Conservation (phyloP, 2,329 filamentous ascomycete species). For the Calycina herbarum region DNA sequence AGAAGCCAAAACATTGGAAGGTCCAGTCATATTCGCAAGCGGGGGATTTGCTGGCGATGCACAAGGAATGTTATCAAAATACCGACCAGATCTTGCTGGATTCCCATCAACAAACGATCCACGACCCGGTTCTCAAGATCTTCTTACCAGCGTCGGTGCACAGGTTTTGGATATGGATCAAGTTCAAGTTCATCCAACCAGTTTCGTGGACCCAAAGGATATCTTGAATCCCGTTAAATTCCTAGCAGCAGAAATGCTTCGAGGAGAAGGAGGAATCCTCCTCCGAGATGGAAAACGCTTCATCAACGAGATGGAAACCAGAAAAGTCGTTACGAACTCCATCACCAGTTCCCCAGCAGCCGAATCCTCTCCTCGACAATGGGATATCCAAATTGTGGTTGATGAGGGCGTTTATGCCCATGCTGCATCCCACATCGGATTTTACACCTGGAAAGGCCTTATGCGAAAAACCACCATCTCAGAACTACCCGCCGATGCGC, state of each 20-base stretch:
- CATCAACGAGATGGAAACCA: slow-evolving; percentile 61
- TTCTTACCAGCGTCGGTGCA: slow-evolving; percentile 43
- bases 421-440: slow-evolving; percentile 56
- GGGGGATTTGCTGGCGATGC: slow-evolving; percentile 66
- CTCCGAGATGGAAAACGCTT: slow-evolving; percentile 53
- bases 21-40: slow-evolving; percentile 59
- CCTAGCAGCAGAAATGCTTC: slow-evolving; percentile 61
- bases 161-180: slow-evolving; percentile 46
- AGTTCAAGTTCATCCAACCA: slow-evolving; percentile 66
- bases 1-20: slow-evolving; percentile 41
- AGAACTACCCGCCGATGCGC: slow-evolving; percentile 45
- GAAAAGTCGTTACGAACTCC: slow-evolving; percentile 54
- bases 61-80: slow-evolving; percentile 52
- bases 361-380: slow-evolving; percentile 47
- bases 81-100: slow-evolving; percentile 59
- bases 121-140: slow-evolving; percentile 51
- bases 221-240: slow-evolving; percentile 54
- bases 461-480: slow-evolving; percentile 55
- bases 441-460: slow-evolving; percentile 63
- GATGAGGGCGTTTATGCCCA: slow-evolving; percentile 58
- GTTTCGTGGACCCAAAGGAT: slow-evolving; percentile 58
- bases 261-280: slow-evolving; percentile 62
- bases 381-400: slow-evolving; percentile 58
- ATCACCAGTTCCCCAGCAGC: slow-evolving; percentile 46
- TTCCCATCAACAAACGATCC: slow-evolving; percentile 65